A percentile compares a stretch with the other conserved stretches of the same genome.
Evolutionary conservation across 257 asterid genomes (phyloP).

Genomic region (Oldenlandia corymbosa): DNA sequence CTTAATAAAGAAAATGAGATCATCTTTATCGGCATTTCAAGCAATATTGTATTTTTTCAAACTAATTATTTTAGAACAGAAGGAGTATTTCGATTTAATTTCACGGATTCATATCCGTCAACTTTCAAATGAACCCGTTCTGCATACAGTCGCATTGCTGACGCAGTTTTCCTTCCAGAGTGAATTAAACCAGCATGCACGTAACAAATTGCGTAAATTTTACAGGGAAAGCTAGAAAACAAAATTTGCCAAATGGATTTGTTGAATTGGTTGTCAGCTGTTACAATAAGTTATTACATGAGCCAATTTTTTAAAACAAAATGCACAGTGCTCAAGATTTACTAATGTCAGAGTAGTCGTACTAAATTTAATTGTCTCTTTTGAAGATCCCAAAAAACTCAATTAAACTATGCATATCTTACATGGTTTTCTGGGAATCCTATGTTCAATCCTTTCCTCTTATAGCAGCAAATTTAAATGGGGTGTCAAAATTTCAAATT

Average conservation of each 20-base stretch:
- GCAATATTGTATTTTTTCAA: no score
- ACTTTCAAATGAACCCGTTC: not conserved
- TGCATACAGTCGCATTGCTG: not conserved
- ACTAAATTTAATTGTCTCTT: constrained; percentile 9
- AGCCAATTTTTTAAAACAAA: no score
- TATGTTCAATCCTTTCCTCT: not conserved
- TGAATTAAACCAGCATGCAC: not conserved
- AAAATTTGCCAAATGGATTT: not conserved
- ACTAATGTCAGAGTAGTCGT: not conserved
- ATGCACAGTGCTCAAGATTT: constrained; percentile 13
- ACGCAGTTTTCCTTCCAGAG: not conserved
- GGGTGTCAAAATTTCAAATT: no score
- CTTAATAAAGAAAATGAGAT: no score
- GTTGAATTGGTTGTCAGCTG: constrained; percentile 5
- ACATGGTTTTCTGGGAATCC: not conserved
- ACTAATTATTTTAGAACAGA: no score
- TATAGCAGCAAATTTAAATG: no score
- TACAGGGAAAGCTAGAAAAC: not conserved
- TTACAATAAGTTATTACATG: no score
- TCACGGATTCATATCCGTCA: no score
- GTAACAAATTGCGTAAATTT: constrained; percentile 5
- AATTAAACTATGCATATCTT: not conserved
- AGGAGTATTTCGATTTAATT: no score
- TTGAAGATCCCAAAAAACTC: not conserved
- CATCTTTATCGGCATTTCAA: no score